Evolutionary conservation across 169 alveolate genomes (phyloP), one percentile per base, ranked within the genome.

Genomic region (Babesia sp.): DNA sequence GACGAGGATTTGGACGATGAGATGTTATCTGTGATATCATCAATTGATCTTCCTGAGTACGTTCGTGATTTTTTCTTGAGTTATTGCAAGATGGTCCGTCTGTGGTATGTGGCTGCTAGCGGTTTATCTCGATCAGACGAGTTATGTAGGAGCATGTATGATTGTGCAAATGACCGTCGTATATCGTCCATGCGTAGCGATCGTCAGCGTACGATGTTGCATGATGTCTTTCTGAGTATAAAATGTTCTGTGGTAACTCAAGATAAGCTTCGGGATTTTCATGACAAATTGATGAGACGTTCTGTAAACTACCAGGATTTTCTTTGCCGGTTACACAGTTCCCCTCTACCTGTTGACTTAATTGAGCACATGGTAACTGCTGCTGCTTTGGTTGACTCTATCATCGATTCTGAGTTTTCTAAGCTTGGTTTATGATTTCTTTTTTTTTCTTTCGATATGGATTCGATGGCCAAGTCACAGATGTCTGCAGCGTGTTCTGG

Each of bases 301-400:
- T 64, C 74, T 42, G 31, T 48, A 54, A 64, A 24, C 61, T 64
- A 64, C 39, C 74, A 64, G 51, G 61, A 64, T 7, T 55, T 36
- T n/a, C 12, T 64, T 22, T 28, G 46, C 31, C 16, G 64, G 11
- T 18, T 64, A 41, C 37, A 14, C 2, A 33, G 14, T 37, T 33
- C 54, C 29, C 20, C 26, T 0, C n/a, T 64, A 2, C 41, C 74
- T 2, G 63, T 64, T 14, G 74, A 64, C 22, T 2, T 64, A 0
- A n/a, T 64, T 18, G 74, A 64, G 33, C 31, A 29, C 37, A 50
- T 64, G 64, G 74, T 64, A 9, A 9, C 28, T 7, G 18, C 50
- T 1, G 28, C 48, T 45, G n/a, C 74, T 12, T 33, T 64, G 3
- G 29, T 64, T 59, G 74, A 64, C 33, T 18, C 64, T 36, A 48